Evolutionary conservation across 2,329 filamentous ascomycete species (phyloP).

Genomic region (Aureobasidium mangrovei): DNA sequence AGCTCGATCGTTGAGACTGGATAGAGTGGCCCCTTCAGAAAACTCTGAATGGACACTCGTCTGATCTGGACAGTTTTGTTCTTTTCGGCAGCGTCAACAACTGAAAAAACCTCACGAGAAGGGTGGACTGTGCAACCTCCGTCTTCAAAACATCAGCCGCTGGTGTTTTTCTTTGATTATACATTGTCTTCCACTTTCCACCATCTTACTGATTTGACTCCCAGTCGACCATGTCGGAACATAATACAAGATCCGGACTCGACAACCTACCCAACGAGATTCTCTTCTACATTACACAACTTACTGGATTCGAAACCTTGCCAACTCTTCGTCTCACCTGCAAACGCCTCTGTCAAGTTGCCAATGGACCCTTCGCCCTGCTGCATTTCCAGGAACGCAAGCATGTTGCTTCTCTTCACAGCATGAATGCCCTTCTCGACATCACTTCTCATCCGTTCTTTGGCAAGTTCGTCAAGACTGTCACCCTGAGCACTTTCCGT

Average conservation of each 20-base stretch:
- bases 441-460: slow-evolving; percentile 7
- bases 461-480: neutral
- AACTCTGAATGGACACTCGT: too few relatives aligned
- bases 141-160: neutral
- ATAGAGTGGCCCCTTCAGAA: too few relatives aligned
- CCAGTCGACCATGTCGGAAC: neutral
- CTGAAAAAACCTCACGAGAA: neutral
- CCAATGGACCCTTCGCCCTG: neutral
- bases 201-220: neutral
- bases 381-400: neutral
- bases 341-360: neutral
- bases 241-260: neutral
- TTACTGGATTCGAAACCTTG: neutral
- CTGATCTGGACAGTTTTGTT: too few relatives aligned
- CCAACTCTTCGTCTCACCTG: neutral
- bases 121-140: neutral
- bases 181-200: neutral
- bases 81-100: too few relatives aligned
- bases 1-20: too few relatives aligned
- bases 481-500: neutral
- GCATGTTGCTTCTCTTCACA: neutral
- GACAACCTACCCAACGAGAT: neutral
- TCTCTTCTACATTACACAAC: neutral
- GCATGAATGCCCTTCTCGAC: neutral
- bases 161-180: neutral